Percentiles rank a stretch among this genome's conserved stretches.
Conservation (phyloP, 306 rosid species). For the Prunus fruticosa region DNA sequence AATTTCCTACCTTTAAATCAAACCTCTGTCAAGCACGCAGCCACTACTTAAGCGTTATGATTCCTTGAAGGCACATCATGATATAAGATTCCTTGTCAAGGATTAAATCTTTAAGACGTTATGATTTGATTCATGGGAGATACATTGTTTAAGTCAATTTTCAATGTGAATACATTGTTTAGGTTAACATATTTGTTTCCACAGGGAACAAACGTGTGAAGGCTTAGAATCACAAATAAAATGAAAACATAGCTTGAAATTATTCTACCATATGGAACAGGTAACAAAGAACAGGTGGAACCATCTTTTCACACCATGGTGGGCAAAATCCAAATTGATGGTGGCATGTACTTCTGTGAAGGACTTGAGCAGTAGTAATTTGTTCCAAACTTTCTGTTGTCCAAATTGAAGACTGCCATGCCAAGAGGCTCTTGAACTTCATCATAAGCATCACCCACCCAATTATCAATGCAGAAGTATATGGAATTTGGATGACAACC, state of each 20-base stretch:
- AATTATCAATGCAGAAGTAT: neutral
- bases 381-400: neutral
- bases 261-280: neutral
- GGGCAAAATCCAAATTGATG: conserved; percentile 15
- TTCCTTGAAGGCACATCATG: neutral
- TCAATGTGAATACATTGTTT: too few species aligned
- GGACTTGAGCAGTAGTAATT: neutral
- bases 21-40: neutral
- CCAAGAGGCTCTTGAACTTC: neutral
- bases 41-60: neutral
- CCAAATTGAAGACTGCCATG: conserved; percentile 3
- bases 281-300: neutral
- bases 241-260: neutral
- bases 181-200: too few species aligned
- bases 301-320: neutral
- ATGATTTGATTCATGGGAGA: neutral
- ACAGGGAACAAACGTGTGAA: too few species aligned
- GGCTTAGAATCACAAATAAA: neutral
- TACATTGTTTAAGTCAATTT: too few species aligned
- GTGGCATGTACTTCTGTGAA: conserved; percentile 11
- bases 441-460: neutral
- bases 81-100: neutral
- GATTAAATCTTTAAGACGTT: neutral
- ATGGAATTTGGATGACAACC: neutral
- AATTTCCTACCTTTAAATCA: neutral